Evolutionary conservation across 768 basidiomycete genomes (phyloP).

Genomic region (Lactarius indigo): DNA sequence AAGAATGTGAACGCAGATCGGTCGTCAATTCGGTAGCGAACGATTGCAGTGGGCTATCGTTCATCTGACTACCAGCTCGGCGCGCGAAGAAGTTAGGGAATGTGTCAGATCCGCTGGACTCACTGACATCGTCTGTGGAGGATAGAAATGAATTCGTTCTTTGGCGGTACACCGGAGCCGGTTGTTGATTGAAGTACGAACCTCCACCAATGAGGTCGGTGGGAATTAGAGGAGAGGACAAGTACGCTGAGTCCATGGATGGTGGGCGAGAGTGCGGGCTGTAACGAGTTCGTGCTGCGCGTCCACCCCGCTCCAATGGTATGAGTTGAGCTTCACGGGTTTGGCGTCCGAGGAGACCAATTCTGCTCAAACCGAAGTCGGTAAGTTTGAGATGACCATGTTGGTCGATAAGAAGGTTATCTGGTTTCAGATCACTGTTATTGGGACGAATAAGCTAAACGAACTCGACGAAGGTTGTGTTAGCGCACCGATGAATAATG

Average conservation of each 20-base stretch:
- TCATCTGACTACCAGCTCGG: conserved; percentile 40
- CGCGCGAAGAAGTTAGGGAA: conserved; percentile 39
- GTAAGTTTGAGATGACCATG: conserved; percentile 97
- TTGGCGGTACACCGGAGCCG: conserved; percentile 52
- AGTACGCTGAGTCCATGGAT: conserved; percentile 73
- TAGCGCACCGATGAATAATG: conserved; percentile 88
- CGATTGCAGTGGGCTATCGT: conserved; percentile 79
- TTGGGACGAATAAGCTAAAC: conserved; percentile 14
- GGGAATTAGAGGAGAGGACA: conserved; percentile 71
- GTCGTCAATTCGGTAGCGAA: conserved; percentile 84
- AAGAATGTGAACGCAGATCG: conserved; percentile 76
- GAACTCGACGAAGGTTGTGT: not conserved
- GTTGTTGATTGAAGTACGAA: conserved; percentile 79
- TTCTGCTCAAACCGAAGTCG: conserved; percentile 94
- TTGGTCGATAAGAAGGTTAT: conserved; percentile 95
- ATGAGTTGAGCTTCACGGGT: conserved; percentile 58
- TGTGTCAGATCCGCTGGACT: conserved; percentile 85
- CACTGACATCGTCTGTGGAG: conserved; percentile 76
- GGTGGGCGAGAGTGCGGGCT: conserved; percentile 77
- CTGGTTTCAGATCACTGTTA: conserved; percentile 90
- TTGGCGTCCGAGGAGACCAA: conserved; percentile 97
- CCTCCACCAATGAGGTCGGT: conserved; percentile 53
- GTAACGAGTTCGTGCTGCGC: conserved; percentile 46
- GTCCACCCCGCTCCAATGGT: conserved; percentile 32
- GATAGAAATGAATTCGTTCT: conserved; percentile 65